Conservation (phyloP, 2,329 filamentous ascomycete genomes). For the Penicillium sp. region DNA sequence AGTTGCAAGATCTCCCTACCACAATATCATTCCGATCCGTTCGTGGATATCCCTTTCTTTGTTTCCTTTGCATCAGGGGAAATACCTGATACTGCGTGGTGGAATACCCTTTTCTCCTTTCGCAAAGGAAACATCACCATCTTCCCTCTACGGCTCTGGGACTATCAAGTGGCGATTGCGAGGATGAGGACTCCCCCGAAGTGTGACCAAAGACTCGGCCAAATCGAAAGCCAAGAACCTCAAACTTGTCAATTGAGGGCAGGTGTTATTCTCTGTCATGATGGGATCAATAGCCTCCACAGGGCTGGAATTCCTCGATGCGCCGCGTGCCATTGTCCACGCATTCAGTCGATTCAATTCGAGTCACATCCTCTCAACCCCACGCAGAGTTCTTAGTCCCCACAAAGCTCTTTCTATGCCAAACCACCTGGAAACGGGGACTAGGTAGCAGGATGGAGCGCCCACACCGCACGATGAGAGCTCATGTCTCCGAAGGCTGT, state of each 20-base stretch:
- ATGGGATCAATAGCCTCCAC: neutral
- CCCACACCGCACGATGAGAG: slow-evolving; percentile 16
- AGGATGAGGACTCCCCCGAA: neutral
- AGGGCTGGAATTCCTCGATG: neutral
- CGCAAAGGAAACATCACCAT: neutral
- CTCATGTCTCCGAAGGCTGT: slow-evolving; percentile 13
- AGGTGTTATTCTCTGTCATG: neutral
- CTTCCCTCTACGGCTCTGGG: neutral
- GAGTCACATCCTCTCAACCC: neutral
- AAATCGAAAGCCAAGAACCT: neutral
- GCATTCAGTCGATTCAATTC: neutral
- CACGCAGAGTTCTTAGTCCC: too few relatives aligned
- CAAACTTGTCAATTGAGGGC: neutral
- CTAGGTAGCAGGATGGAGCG: neutral
- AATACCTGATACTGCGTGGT: neutral
- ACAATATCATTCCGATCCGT: slow-evolving; percentile 30
- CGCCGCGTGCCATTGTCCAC: neutral
- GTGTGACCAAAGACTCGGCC: neutral
- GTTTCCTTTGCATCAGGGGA: neutral
- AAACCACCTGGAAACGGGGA: neutral
- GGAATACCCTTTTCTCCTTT: neutral
- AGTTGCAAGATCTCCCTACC: slow-evolving; percentile 19
- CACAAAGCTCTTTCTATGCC: neutral
- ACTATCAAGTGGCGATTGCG: neutral
- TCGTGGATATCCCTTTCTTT: slow-evolving; percentile 21